Conservation (phyloP, 1,284 basidiomycete species). For the Kwoniella shivajii region DNA sequence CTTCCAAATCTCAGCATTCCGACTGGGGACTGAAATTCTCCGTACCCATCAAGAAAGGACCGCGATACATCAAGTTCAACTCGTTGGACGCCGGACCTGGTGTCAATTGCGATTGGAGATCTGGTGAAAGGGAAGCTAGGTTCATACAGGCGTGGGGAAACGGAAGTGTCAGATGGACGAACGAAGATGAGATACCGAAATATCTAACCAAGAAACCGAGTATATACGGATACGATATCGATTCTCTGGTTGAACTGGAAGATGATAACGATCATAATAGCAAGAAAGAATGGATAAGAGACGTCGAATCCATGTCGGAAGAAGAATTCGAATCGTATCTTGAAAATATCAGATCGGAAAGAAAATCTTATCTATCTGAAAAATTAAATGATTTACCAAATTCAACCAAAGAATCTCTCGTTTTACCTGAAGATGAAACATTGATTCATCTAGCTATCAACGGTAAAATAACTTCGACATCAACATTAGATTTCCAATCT, state of each 20-base stretch:
- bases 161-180: conserved; percentile 39
- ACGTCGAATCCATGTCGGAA: conserved; percentile 49
- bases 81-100: conserved; percentile 43
- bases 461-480: conserved; percentile 10
- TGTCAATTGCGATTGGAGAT: conserved; percentile 43
- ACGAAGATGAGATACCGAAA: conserved; percentile 7
- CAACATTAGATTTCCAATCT: conserved; percentile 33
- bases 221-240: neutral
- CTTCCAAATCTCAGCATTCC: conserved; percentile 32
- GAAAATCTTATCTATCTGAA: conserved; percentile 22
- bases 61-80: conserved; percentile 44
- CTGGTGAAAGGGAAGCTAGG: conserved; percentile 50
- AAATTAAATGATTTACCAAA: conserved; percentile 22
- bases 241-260: neutral
- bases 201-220: neutral
- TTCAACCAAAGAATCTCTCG: conserved; percentile 14
- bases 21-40: conserved; percentile 53
- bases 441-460: conserved; percentile 27
- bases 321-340: conserved; percentile 46
- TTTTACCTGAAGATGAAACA: conserved; percentile 26
- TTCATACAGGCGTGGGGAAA: conserved; percentile 49
- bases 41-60: conserved; percentile 35
- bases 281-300: conserved; percentile 30
- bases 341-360: conserved; percentile 28
- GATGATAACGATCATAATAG: neutral